Conservation (phyloP, 768 basidiomycete genomes). For the Tubosaeta sp. region DNA sequence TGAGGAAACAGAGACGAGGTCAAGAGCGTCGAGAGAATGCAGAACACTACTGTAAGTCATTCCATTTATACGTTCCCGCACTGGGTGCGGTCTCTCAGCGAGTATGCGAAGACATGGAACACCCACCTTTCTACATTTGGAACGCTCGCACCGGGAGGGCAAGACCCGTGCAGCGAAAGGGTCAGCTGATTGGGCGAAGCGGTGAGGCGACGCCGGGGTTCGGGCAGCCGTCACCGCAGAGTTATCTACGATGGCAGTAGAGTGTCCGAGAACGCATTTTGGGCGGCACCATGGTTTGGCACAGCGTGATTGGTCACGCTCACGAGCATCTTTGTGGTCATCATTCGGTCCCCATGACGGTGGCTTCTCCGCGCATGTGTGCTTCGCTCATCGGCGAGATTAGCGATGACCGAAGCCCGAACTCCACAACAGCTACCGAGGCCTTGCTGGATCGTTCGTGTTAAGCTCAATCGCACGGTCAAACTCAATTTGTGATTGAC, state of each 20-base stretch:
- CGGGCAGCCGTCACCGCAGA: not conserved
- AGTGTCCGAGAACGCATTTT: not conserved
- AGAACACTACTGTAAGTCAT: not conserved
- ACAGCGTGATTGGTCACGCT: not conserved
- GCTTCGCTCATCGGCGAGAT: too few species aligned
- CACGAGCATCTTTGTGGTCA: not conserved
- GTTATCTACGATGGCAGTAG: not conserved
- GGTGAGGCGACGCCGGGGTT: not conserved
- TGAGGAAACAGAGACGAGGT: too few species aligned
- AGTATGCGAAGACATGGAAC: not conserved
- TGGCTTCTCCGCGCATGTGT: too few species aligned
- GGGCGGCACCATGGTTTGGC: not conserved
- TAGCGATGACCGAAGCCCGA: too few species aligned
- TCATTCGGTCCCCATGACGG: not conserved
- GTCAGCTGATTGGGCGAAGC: slow-evolving; percentile 6
- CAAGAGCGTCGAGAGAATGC: not conserved
- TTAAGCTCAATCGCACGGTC: too few species aligned
- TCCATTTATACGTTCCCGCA: slow-evolving; percentile 14
- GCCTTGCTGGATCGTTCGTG: too few species aligned
- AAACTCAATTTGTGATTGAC: too few species aligned
- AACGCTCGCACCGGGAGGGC: not conserved
- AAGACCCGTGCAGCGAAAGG: not conserved
- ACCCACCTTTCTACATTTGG: not conserved
- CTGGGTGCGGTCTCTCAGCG: not conserved
- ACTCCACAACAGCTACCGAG: too few species aligned